Evolutionary conservation across 2,329 filamentous ascomycete species (phyloP), one percentile per base, ranked within the genome.

Genomic region (Nigrospora oryzae): DNA sequence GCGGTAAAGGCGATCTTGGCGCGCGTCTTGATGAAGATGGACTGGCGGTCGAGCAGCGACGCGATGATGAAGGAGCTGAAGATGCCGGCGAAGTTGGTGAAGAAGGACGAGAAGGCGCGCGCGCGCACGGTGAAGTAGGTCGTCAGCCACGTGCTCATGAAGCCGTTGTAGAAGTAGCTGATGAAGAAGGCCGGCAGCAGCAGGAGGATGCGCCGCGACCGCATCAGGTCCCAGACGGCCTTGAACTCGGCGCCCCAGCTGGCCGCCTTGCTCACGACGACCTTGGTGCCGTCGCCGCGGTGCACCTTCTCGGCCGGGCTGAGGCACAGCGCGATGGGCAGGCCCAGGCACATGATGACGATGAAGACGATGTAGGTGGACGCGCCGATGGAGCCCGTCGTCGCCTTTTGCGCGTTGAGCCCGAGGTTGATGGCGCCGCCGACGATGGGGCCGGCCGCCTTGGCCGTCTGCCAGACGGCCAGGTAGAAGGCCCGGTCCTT

Each of bases 401-500:
- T 40, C 31, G 48, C 47, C 32, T 46, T 44, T 28, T 52, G 50
- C 34, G 56, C 56, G 49, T 74, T 76, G 11, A 76, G 53, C 1
- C 65, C 73, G 2, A 76, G 59, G 16, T 70, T 69, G 48, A 75
- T 74, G 2, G 70, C 64, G 3, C 71, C 73, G 11, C 73, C 73
- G 8, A 77, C 64, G 23, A 75, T 70, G 15, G 66, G 64, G 0
- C 67, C 68, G 2, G 61, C 55, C 13, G 64, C 64, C 15, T 64
- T 63, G 39, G 65, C 65, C 5, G 62, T 62, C 42, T 70, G 60
- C 68, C 68, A 72, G 23, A 62, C 71, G 0, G 78, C 80, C 1
- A 84, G 63, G 44, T 77, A 77, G 15, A 69, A 68, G 0, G 77
- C 79, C 46, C 75, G 70, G 23, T 81, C 79, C 33, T 71, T 70